Evolutionary conservation across 2,329 filamentous ascomycete species (phyloP), one percentile per base, ranked within the genome.

Genomic region (Calonectria pseudoturangicola): DNA sequence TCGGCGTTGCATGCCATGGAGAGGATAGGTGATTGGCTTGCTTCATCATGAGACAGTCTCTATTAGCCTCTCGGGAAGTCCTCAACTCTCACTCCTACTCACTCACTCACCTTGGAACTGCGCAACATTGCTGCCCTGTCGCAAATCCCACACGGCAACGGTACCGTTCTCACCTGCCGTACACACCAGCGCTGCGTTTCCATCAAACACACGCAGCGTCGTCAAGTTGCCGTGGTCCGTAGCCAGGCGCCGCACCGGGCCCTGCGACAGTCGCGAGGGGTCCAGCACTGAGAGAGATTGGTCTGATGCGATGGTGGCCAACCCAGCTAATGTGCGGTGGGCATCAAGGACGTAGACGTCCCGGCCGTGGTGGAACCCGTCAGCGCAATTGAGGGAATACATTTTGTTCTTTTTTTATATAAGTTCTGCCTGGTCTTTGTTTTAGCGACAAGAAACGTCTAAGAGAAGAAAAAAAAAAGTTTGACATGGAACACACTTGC

Each of bases 111-210:
- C 87, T 78, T 82, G 82, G 81, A 88, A 87, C 73, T 85, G 84
- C 10, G 86, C 84, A 7, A 87, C 87, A 68, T 84, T 82, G 4
- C 85, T 78, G 12, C 87, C 84, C 39, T 83, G 85, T 72, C 92
- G 87, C 75, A 92, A 80, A 84, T 95, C 93, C 91, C 92, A 93
- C 60, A 93, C 84, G 0, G 86, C 89, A 13, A 95, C 89, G 10
- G 87, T 86, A 9, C 94, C 94, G 80, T 95, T 92, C 81, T 93
- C 90, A 58, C 94, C 94, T 0, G 93, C 90, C 0, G 94, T 95
- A 72, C 90, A 91, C 7, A 95, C 86, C 25, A 92, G 80, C 5
- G 87, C 88, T 33, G 87, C 87, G 25, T 82, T 83, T 6, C 83
- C 84, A 72, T 90, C 89, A 58, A 91, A 89, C 1, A 89, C 86